Conservation (phyloP, 2,329 filamentous ascomycete genomes). For the Talaromyces atroroseus region DNA sequence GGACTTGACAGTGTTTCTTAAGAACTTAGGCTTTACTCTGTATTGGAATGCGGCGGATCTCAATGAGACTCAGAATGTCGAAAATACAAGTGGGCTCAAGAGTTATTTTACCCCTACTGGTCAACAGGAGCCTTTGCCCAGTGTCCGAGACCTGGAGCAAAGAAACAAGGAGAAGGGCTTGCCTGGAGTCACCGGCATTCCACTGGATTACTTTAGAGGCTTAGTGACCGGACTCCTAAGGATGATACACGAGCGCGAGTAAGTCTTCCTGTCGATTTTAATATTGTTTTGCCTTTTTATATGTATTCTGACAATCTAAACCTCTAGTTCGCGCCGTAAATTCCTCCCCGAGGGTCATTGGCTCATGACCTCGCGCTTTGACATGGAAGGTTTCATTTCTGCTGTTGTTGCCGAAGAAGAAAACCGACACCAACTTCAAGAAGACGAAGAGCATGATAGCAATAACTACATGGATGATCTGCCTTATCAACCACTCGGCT, state of each 20-base stretch:
- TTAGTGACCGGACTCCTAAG: conserved; percentile 73
- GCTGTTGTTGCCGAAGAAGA: conserved; percentile 87
- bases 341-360: conserved; percentile 83
- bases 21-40: conserved; percentile 82
- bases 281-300: conserved; percentile 2
- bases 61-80: conserved; percentile 36
- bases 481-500: conserved; percentile 29
- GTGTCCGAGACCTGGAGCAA: conserved; percentile 30
- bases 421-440: conserved; percentile 62
- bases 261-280: conserved; percentile 18
- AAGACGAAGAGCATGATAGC: conserved; percentile 54
- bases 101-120: conserved; percentile 39
- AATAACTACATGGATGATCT: conserved; percentile 38
- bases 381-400: conserved; percentile 81
- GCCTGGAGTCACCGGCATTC: conserved; percentile 64
- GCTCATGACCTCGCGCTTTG: conserved; percentile 84
- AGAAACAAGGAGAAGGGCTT: conserved; percentile 45
- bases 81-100: conserved; percentile 39
- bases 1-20: conserved; percentile 73
- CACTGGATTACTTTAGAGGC: conserved; percentile 71
- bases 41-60: conserved; percentile 76
- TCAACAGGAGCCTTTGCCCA: conserved; percentile 20
- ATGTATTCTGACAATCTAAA: neutral
- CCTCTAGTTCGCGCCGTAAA: conserved; percentile 62
- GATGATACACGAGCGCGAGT: conserved; percentile 86